Evolutionary conservation across 2,329 filamentous ascomycete genomes (phyloP).

Genomic region (Xylaria sp.): DNA sequence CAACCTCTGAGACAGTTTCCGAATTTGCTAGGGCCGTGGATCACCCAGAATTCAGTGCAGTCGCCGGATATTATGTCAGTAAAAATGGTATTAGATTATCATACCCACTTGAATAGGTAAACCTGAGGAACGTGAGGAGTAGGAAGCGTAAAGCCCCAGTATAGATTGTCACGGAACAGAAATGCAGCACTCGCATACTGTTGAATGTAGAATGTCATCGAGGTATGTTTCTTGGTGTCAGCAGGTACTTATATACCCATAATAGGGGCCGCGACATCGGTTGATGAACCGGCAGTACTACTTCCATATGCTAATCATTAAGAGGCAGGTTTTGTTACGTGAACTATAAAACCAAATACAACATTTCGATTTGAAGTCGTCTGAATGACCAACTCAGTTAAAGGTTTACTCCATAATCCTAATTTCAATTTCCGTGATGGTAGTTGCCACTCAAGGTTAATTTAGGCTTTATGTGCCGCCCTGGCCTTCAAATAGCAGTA

Average conservation of each 20-base stretch:
- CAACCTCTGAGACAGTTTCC: not conserved
- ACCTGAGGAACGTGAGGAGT: not conserved
- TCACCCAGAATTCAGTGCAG: not conserved
- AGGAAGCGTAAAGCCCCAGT: not conserved
- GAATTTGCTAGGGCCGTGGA: not conserved
- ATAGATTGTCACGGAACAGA: not conserved
- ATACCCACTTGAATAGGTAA: not conserved
- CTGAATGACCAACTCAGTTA: no score
- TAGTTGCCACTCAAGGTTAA: not conserved
- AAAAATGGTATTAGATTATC: not conserved
- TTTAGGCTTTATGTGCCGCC: not conserved
- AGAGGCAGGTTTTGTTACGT: no score
- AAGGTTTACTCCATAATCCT: no score
- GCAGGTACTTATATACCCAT: no score
- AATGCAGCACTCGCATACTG: no score
- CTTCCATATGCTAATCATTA: not conserved
- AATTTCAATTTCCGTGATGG: not conserved
- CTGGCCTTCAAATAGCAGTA: not conserved
- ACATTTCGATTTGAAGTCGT: no score
- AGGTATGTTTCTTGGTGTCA: no score
- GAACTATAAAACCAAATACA: no score
- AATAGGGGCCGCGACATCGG: no score
- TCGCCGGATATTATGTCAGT: not conserved
- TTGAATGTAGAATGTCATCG: no score
- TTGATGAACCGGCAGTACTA: not conserved